phyloP scores from a whole-genome alignment of 1,284 basidiomycete genomes.

The Clitocybe nebularis region DNA sequence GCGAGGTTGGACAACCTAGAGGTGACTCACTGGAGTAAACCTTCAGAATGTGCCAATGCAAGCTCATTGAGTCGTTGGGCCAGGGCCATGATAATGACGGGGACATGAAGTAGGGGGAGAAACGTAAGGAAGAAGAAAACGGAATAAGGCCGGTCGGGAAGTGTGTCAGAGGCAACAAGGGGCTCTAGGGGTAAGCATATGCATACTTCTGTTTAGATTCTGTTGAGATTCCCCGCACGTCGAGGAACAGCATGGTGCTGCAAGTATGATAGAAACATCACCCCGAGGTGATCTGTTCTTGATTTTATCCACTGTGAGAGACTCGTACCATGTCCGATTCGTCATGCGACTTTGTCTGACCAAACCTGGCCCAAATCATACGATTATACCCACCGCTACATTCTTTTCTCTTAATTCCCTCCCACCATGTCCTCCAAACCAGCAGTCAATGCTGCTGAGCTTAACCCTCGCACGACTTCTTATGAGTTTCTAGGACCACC shows the following conservation, averaged over 20 bases:
- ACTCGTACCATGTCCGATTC: background rate
- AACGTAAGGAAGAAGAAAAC: slow-evolving; percentile 10
- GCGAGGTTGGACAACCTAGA: background rate
- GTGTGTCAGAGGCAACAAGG: slow-evolving; percentile 1
- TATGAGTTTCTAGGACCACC: slow-evolving; percentile 88
- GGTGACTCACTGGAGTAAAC: slow-evolving; percentile 35
- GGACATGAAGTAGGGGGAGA: slow-evolving; percentile 20
- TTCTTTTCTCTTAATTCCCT: background rate
- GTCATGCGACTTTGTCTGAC: slow-evolving; percentile 16
- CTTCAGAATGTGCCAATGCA: slow-evolving; percentile 36
- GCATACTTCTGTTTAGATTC: background rate
- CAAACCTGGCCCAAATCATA: slow-evolving; percentile 4
- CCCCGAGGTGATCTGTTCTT: too few species aligned
- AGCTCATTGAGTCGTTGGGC: slow-evolving; percentile 42
- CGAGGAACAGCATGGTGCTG: background rate
- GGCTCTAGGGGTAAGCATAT: slow-evolving; percentile 3
- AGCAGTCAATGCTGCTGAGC: slow-evolving; percentile 17
- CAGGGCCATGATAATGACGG: slow-evolving; percentile 27
- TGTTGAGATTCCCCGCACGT: background rate
- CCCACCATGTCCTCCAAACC: slow-evolving; percentile 21
- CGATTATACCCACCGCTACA: background rate
- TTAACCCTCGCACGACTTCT: slow-evolving; percentile 65
- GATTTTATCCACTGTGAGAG: background rate
- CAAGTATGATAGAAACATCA: background rate
- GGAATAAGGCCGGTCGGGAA: slow-evolving; percentile 9